Base-by-base conservation (phyloP, 2,329 filamentous ascomycete species). In the Scorias spongiosa region DNA sequence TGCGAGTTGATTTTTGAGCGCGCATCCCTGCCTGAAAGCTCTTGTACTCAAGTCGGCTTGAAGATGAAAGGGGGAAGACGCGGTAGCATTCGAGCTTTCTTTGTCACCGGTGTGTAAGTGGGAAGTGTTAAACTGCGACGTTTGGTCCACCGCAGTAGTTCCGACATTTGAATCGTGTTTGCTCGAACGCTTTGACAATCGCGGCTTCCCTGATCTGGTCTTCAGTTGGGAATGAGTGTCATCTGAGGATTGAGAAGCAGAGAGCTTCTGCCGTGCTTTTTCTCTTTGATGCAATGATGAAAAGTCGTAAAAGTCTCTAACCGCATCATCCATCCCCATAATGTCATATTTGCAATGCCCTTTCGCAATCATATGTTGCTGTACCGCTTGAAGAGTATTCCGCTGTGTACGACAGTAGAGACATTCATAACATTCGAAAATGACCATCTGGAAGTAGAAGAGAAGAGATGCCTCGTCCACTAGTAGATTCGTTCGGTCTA, bases 331-430 rank as follows among this genome's bases (percentile, higher is more conserved):
- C 34, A 42, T 36, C 6, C 29, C 40, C 12, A 28, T 39, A 10
- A 45, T 14, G 37, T 36, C 9, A 15, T 36, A 36, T 36, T 36
- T 62, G 49, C 70, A 74, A 45, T 74, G 70, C 0, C 67, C 65
- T 40, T 69, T 72, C 2, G 57, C 62, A 0, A 57, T 50, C 70
- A 74, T 74, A 43, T 74, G 73, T 30, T 72, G 68, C 48, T 71
- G 69, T 0, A 67, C 65, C 0, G 64, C 72, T 41, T 69, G 59
- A 0, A 60, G 57, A 0, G 65, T 69, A 0, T 54, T 53, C 29
- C 67, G 62, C 32, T 64, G 55, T 11, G 61, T 68, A 1, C 68
- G 67, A 48, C 72, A 76, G 15, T 61, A 64, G 32, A 76, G 59
- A 46, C 73, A 76, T 53, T 74, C 69, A 14, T 59, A 58, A 43